A percentile compares a stretch with the other conserved stretches of the same genome.
Conservation (phyloP, 768 basidiomycete species). For the Pleurotus eryngii region DNA sequence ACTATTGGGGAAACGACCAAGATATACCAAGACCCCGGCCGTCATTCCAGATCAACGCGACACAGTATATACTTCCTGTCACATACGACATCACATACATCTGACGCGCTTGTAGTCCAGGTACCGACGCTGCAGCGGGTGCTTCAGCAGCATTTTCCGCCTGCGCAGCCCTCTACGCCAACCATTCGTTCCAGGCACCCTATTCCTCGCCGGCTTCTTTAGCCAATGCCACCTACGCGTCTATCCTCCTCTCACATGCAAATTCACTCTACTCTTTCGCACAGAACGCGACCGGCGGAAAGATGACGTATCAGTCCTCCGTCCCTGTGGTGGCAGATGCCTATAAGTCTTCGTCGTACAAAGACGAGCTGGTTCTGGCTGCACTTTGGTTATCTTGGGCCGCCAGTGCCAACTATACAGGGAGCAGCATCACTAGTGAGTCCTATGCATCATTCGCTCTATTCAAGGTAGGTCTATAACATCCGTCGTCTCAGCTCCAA, state of each 20-base stretch:
- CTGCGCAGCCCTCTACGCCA: constrained; percentile 78
- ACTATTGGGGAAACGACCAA: constrained; percentile 88
- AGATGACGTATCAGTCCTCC: constrained; percentile 63
- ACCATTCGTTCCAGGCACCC: constrained; percentile 45
- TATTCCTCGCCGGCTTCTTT: constrained; percentile 64
- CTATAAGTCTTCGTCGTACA: constrained; percentile 71
- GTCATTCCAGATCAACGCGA: constrained; percentile 75
- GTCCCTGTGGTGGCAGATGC: constrained; percentile 60
- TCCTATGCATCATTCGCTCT: too few relatives aligned
- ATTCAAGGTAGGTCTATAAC: too few relatives aligned
- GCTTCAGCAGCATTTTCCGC: constrained; percentile 86
- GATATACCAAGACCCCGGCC: constrained; percentile 72
- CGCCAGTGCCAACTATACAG: constrained; percentile 27
- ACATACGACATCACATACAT: not conserved
- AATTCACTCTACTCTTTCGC: constrained; percentile 75
- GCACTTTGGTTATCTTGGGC: constrained; percentile 76
- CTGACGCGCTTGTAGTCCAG: constrained; percentile 41
- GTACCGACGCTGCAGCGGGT: constrained; percentile 86
- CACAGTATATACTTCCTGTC: constrained; percentile 28
- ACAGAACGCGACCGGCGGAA: constrained; percentile 57
- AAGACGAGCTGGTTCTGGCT: constrained; percentile 73
- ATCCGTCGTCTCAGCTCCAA: not conserved
- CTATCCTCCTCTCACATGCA: constrained; percentile 70
- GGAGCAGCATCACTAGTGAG: not conserved
- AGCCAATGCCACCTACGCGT: constrained; percentile 69